Evolutionary conservation across 225 moss, liverwort and hornwort genomes (phyloP), one percentile per base, ranked within the genome.

Genomic region (Physcomitrium patens): DNA sequence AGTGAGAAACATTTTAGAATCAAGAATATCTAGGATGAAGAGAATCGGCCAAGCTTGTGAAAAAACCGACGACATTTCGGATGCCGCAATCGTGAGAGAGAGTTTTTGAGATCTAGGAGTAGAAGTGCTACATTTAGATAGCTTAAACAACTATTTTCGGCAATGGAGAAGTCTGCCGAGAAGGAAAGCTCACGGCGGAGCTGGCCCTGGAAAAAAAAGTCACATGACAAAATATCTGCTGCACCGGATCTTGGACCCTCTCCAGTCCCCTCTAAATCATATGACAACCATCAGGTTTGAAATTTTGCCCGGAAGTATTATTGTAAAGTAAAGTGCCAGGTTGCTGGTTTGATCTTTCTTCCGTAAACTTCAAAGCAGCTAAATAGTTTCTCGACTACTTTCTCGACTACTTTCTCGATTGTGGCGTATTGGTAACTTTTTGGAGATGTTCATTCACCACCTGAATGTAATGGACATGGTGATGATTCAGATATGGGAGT

Each of bases 151-250:
- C 45, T 57, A 37, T 22, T 47, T 65, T 65, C 44, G 51, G 60
- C 73, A 37, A 87, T 87, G 87, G 87, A 87, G 77, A 82, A 75
- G 47, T 41, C 84, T 48, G 27, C 72, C 15, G 87, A 87, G 61
- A 87, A 85, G 69, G 87, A 87, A 51, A 75, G 82, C 75, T 87
- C 84, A 11, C 84, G 81, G 46, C 71, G 87, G 56, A 82, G 84
- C 69, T 87, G 87, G 87, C 87, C 87, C 37, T 87, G 87, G 87
- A 87, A 85, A 69, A 72, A 69, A 67, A 87, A 85, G 65, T 77
- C 84, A 12, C 79, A 80, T 23, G 87, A 87, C 69, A 87, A 87
- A 64, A 87, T 85, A 58, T 82, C 87, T 37, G 79, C 84, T 31
- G 79, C 87, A 1, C 84, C 82, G 14, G 87, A 87, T 54, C 71